Evolutionary conservation across 306 rosid species (phyloP), one percentile per base, ranked within the genome.

Genomic region (Lathyrus oleraceus): DNA sequence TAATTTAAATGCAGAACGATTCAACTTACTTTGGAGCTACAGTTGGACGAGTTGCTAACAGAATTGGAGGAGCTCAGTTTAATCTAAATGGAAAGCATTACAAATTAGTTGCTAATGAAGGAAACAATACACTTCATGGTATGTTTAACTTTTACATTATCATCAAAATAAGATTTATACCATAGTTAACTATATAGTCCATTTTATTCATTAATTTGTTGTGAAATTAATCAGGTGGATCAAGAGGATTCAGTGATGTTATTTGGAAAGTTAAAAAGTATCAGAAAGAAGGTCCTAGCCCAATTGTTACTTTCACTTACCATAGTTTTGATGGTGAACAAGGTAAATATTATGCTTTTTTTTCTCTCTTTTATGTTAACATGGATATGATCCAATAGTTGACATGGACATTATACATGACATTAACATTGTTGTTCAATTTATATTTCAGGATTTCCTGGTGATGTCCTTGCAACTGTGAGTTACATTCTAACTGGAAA

Each of bases 361-460:
- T 17, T 76, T n/a, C 20, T 1, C 4, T 52, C n/a, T n/a, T n/a
- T n/a, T n/a, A n/a, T n/a, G n/a, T n/a, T n/a, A n/a, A n/a, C n/a
- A n/a, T n/a, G n/a, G n/a, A n/a, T n/a, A n/a, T n/a, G n/a, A n/a
- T n/a, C n/a, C n/a, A n/a, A n/a, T n/a, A n/a, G n/a, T n/a, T n/a
- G n/a, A n/a, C n/a, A n/a, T n/a, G n/a, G n/a, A n/a, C n/a, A n/a
- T n/a, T n/a, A n/a, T n/a, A n/a, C n/a, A n/a, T n/a, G n/a, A n/a
- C n/a, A n/a, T n/a, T n/a, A n/a, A n/a, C n/a, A n/a, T n/a, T n/a
- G n/a, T n/a, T n/a, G n/a, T n/a, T n/a, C n/a, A n/a, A n/a, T n/a
- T n/a, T n/a, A n/a, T n/a, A n/a, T 23, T 79, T 15, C 83, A 90
- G 98, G 98, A 66, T 93, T 90, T 72, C 98, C 98, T 9, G 97